These are phyloP conservation scores for Dendrobium chrysotoxum DNA, from an alignment of 106 monocot genomes.

Conservation along the genomic window DNA sequence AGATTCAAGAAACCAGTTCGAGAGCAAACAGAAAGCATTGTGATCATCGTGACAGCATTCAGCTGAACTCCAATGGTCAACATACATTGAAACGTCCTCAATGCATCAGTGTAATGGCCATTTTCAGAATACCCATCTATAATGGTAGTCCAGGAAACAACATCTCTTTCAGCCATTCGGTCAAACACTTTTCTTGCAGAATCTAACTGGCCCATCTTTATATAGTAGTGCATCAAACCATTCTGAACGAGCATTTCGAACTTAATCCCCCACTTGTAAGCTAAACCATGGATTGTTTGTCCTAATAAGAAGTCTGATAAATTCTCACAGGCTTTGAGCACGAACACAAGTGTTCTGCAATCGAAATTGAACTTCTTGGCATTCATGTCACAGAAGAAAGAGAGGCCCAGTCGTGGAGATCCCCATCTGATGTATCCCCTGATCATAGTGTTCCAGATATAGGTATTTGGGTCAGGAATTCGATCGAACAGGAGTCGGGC, in stretches of 20 bases:
- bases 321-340: constrained; percentile 38
- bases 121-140: constrained; percentile 42
- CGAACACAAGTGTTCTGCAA: constrained; percentile 46
- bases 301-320: constrained; percentile 10
- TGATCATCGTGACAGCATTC: constrained; percentile 53
- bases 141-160: constrained; percentile 76
- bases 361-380: constrained; percentile 22
- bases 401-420: constrained; percentile 11
- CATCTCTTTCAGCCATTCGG: constrained; percentile 35
- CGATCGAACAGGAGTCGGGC: constrained; percentile 35
- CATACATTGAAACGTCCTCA: constrained; percentile 37
- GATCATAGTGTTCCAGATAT: constrained; percentile 58
- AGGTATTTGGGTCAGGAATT: constrained; percentile 35
- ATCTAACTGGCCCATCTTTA: constrained; percentile 7
- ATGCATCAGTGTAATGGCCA: constrained; percentile 20
- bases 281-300: constrained; percentile 25
- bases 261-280: constrained; percentile 31
- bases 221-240: constrained; percentile 44
- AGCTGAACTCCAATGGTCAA: constrained; percentile 7
- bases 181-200: constrained; percentile 35
- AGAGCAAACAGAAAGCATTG: constrained; percentile 52
- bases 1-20: constrained; percentile 26
- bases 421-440: constrained; percentile 25
- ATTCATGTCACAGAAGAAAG: constrained; percentile 27
- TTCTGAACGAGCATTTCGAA: constrained; percentile 37